phyloP scores from a whole-genome alignment of 805 yeast genomes.

The Myxozyma kluyveri region DNA sequence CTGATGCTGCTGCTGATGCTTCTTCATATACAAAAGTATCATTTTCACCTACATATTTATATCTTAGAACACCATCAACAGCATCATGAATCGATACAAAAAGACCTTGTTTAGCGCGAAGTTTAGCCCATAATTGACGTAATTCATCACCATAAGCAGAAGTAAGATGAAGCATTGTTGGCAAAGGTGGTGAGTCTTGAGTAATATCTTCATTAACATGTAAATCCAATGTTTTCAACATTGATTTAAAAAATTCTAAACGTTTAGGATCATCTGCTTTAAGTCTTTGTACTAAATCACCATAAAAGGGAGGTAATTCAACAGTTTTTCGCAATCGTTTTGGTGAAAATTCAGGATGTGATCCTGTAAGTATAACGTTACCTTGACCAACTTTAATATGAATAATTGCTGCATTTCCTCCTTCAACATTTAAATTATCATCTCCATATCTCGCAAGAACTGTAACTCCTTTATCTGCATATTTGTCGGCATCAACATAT shows the following conservation, averaged over 20 bases:
- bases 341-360: constrained; percentile 76
- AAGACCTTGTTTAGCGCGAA: constrained; percentile 42
- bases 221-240: constrained; percentile 62
- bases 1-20: constrained; percentile 22
- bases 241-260: constrained; percentile 52
- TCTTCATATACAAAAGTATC: constrained; percentile 50
- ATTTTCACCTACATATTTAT: constrained; percentile 48
- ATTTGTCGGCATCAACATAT: constrained; percentile 70
- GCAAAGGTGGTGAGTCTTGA: constrained; percentile 52
- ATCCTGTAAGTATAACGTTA: constrained; percentile 70
- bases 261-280: constrained; percentile 49
- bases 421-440: constrained; percentile 48
- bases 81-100: constrained; percentile 4
- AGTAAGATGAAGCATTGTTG: constrained; percentile 64
- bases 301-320: constrained; percentile 19
- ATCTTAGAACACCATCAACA: constrained; percentile 35
- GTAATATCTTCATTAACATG: constrained; percentile 54
- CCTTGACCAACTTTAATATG: constrained; percentile 71
- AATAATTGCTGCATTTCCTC: constrained; percentile 67
- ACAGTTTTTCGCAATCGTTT: constrained; percentile 19
- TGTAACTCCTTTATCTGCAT: constrained; percentile 49
- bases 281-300: constrained; percentile 38
- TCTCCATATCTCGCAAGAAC: constrained; percentile 69
- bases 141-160: constrained; percentile 42
- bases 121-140: constrained; percentile 36